Base-by-base conservation (phyloP, 805 yeast genomes). In the Yarrowia sp. region DNA sequence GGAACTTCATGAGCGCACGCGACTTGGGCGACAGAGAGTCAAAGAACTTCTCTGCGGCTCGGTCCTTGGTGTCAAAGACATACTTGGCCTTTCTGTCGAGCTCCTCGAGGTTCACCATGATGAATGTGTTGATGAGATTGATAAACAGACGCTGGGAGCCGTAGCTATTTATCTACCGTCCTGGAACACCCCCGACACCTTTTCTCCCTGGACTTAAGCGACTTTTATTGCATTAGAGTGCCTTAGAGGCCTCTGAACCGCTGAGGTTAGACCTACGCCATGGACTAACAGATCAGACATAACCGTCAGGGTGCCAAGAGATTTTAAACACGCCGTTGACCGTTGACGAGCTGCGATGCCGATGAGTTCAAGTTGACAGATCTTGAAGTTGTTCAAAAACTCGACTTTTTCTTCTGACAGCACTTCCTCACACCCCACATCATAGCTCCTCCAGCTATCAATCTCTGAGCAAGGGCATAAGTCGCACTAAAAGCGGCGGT, bases 51-150 rank as follows among this genome's bases (percentile, higher is more conserved):
- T 48, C 68, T 3, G 63, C 46, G 2, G 32, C 68, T 5, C 46
- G 61, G 64, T 52, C 68, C 45, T 64, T 64, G 63, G 56, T 64
- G 64, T 48, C 58, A 64, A 48, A 50, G 14, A 46, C 61, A 15
- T 64, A 64, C 40, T 64, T 48, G 63, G 63, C 56, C 46, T 36
- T 64, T 50, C 14, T 14, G 64, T 64, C 63, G n/a, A 52, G 48
- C 19, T 50, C 58, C 45, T 49, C 12, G 46, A 45, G 68, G 19
- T 49, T 50, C 68, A 41, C 26, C 15, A 11, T 42, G 40, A 26
- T 41, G 38, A 3, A 10, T 14, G 15, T 10, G 36, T 48, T 22
- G 52, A 49, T 48, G 52, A 48, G 36, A 48, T 48, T 48, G 52
- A 48, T 48, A 48, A 46, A 8, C 7, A 45, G 2, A 9, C 14